Conservation (phyloP, 1,284 basidiomycete genomes). For the Termitomyces sp. region DNA sequence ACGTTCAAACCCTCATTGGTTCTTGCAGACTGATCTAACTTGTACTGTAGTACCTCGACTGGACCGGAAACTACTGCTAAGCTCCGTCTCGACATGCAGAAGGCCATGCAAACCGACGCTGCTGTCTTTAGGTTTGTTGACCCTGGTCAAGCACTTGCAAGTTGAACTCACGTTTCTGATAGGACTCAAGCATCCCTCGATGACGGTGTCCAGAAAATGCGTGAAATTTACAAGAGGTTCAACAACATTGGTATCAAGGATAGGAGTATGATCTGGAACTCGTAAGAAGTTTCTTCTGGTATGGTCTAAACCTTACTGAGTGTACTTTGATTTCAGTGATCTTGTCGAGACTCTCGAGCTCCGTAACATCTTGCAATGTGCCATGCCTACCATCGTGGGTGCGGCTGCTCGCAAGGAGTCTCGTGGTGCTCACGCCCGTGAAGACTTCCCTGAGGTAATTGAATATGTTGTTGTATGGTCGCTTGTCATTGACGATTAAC, state of each 20-base stretch:
- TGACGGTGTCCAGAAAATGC: constrained; percentile 87
- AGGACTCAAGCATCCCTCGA: constrained; percentile 90
- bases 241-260: constrained; percentile 95
- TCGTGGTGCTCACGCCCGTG: constrained; percentile 95
- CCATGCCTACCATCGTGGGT: constrained; percentile 92
- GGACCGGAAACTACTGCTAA: constrained; percentile 87
- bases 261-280: constrained; percentile 99
- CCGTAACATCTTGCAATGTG: constrained; percentile 92
- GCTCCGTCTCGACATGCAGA: constrained; percentile 95
- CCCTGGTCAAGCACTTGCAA: background rate
- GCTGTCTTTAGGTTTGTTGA: constrained; percentile 78
- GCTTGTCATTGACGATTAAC: constrained; percentile 1
- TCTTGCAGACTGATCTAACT: background rate
- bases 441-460: constrained; percentile 84
- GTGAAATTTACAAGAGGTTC: constrained; percentile 83
- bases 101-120: constrained; percentile 95
- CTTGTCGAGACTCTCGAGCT: constrained; percentile 97
- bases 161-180: background rate
- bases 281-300: constrained; percentile 41
- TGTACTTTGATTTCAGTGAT: constrained; percentile 51
- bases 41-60: constrained; percentile 53
- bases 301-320: constrained; percentile 11
- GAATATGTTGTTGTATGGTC: background rate
- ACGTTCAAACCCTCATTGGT: constrained; percentile 6
- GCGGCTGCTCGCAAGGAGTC: constrained; percentile 97